Conservation (phyloP, 1,139 yeast genomes). For the Blastobotrys indianensis region DNA sequence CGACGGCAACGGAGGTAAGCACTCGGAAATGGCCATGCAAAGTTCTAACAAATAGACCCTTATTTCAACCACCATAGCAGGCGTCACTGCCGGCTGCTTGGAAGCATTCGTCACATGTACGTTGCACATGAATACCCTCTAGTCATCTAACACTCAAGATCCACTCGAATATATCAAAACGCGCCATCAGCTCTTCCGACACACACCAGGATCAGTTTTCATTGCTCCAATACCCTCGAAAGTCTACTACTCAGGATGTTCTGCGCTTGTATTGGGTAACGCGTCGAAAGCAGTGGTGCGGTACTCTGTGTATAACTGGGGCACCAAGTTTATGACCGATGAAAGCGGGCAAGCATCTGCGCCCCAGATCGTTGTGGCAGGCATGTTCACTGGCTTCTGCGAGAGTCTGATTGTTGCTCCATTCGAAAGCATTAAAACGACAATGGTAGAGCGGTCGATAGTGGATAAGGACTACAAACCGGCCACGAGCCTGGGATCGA, state of each 20-base stretch:
- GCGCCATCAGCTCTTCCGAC: slow-evolving; percentile 54
- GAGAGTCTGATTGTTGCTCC: slow-evolving; percentile 86
- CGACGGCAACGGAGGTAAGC: neutral
- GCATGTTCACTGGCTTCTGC: slow-evolving; percentile 58
- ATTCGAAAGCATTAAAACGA: slow-evolving; percentile 76
- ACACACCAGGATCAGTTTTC: slow-evolving; percentile 36
- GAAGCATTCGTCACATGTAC: slow-evolving; percentile 60
- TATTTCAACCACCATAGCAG: slow-evolving; percentile 63
- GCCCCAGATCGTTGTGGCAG: slow-evolving; percentile 55
- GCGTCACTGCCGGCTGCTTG: slow-evolving; percentile 66
- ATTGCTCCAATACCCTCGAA: slow-evolving; percentile 38
- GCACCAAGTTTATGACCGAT: slow-evolving; percentile 64
- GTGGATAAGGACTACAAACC: neutral
- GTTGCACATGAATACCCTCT: slow-evolving; percentile 12
- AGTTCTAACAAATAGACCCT: slow-evolving; percentile 12
- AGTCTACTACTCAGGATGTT: slow-evolving; percentile 65
- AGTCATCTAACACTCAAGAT: slow-evolving; percentile 30
- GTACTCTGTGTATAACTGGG: slow-evolving; percentile 68
- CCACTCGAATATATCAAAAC: slow-evolving; percentile 85
- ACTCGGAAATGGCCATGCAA: neutral
- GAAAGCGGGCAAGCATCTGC: slow-evolving; percentile 28
- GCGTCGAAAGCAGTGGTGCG: slow-evolving; percentile 67
- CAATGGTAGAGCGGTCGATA: slow-evolving; percentile 58
- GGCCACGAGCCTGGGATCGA: slow-evolving; percentile 5
- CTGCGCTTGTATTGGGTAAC: slow-evolving; percentile 74